Evolutionary conservation across 768 basidiomycete genomes (phyloP).

Genomic region (Agrocybe pediades): DNA sequence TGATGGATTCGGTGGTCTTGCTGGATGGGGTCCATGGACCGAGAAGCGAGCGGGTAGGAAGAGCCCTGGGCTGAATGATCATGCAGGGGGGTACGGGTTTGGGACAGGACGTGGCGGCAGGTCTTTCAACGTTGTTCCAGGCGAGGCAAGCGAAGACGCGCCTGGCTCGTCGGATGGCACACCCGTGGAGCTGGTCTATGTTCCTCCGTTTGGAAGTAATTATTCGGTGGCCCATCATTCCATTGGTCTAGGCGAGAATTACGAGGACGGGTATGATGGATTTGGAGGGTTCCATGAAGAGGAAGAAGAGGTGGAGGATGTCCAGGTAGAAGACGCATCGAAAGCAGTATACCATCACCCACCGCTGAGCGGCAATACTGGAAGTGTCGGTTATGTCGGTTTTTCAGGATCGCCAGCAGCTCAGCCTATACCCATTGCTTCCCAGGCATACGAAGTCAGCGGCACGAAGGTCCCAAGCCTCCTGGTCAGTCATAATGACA

Average conservation of each 20-base stretch:
- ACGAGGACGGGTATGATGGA: conserved; percentile 6
- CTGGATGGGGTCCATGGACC: conserved; percentile 10
- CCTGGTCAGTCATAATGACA: neutral
- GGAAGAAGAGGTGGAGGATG: conserved; percentile 9
- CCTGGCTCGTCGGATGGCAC: conserved; percentile 39
- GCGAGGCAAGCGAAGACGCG: conserved; percentile 13
- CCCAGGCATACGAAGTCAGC: neutral
- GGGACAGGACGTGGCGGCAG: conserved; percentile 19
- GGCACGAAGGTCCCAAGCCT: neutral
- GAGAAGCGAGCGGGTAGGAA: conserved; percentile 12
- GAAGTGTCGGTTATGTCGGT: conserved; percentile 6
- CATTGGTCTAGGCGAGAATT: conserved; percentile 14
- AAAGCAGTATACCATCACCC: conserved; percentile 18
- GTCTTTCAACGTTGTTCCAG: conserved; percentile 14
- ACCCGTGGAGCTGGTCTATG: conserved; percentile 73
- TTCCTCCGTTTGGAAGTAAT: conserved; percentile 49
- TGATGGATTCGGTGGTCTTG: conserved; percentile 28
- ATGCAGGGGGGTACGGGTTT: conserved; percentile 12
- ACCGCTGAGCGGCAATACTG: conserved; percentile 2
- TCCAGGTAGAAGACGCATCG: conserved; percentile 15
- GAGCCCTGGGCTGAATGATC: conserved; percentile 13
- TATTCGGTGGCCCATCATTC: conserved; percentile 32
- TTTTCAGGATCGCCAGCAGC: conserved; percentile 3
- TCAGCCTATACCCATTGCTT: conserved; percentile 7
- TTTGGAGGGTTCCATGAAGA: neutral